phyloP scores from a whole-genome alignment of 2,329 filamentous ascomycete genomes.

The Verticillium zaregamsianum region DNA sequence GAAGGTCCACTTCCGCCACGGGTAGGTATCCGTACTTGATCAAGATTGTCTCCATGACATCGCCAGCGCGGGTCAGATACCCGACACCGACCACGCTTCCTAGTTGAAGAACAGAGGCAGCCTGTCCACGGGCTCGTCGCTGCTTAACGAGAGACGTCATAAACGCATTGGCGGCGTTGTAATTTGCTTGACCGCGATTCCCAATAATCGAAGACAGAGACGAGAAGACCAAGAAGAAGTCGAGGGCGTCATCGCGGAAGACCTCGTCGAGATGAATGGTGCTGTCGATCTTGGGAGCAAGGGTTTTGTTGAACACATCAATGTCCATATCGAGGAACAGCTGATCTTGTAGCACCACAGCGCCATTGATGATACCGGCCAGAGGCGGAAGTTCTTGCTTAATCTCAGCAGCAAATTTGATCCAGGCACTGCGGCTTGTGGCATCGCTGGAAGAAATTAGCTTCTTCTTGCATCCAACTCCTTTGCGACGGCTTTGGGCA shows the following conservation, averaged over 20 bases:
- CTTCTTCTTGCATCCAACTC: neutral
- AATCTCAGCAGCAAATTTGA: constrained; percentile 15
- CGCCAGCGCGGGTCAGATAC: constrained; percentile 25
- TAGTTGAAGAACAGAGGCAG: constrained; percentile 32
- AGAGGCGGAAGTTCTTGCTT: constrained; percentile 25
- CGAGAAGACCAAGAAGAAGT: constrained; percentile 33
- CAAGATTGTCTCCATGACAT: constrained; percentile 13
- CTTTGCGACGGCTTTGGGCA: neutral
- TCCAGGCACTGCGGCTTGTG: constrained; percentile 13
- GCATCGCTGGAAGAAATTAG: constrained; percentile 13
- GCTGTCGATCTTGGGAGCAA: constrained; percentile 30
- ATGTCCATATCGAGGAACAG: constrained; percentile 22
- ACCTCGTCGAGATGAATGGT: constrained; percentile 23
- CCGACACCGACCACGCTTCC: constrained; percentile 36
- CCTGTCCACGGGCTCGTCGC: constrained; percentile 29
- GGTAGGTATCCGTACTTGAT: neutral
- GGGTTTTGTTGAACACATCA: constrained; percentile 16
- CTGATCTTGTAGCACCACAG: constrained; percentile 37
- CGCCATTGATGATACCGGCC: constrained; percentile 36
- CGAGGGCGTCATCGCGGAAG: constrained; percentile 22
- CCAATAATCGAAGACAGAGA: constrained; percentile 23
- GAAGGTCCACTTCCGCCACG: constrained; percentile 22
- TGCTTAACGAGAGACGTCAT: constrained; percentile 31
- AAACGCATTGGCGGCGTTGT: constrained; percentile 39
- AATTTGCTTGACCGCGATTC: constrained; percentile 35